Conservation (phyloP, 2,329 filamentous ascomycete species). For the Exophiala aquamarina region DNA sequence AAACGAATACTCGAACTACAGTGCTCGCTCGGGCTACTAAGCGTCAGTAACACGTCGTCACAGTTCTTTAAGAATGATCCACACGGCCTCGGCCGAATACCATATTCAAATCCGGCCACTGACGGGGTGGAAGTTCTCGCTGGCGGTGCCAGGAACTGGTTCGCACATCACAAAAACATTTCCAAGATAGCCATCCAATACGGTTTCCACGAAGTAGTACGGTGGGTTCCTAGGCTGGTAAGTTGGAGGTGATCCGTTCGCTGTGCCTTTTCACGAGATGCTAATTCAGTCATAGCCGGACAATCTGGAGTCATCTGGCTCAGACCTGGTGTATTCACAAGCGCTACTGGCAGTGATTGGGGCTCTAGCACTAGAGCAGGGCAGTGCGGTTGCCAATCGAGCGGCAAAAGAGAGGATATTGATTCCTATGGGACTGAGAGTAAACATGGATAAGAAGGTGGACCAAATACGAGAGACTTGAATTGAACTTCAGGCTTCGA, state of each 20-base stretch:
- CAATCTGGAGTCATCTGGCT: slow-evolving; percentile 70
- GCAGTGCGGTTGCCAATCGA: slow-evolving; percentile 72
- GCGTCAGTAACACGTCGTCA: slow-evolving; percentile 39
- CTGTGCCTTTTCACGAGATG: background rate
- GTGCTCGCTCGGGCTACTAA: slow-evolving; percentile 62
- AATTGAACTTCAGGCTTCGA: slow-evolving; percentile 10
- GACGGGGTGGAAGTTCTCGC: slow-evolving; percentile 73
- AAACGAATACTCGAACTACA: slow-evolving; percentile 66
- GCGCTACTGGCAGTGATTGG: slow-evolving; percentile 84
- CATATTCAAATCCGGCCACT: slow-evolving; percentile 70
- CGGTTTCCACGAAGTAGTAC: slow-evolving; percentile 71
- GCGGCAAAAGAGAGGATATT: slow-evolving; percentile 77
- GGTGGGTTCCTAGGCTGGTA: slow-evolving; percentile 88
- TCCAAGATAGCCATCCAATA: slow-evolving; percentile 67
- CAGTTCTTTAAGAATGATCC: slow-evolving; percentile 32
- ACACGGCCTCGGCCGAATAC: slow-evolving; percentile 57
- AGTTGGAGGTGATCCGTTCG: slow-evolving; percentile 31
- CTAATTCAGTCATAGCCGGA: slow-evolving; percentile 40
- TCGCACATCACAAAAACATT: slow-evolving; percentile 66
- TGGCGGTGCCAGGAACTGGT: slow-evolving; percentile 56
- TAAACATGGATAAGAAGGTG: slow-evolving; percentile 24
- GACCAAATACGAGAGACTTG: too few species aligned
- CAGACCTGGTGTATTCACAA: slow-evolving; percentile 71
- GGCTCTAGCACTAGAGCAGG: slow-evolving; percentile 84
- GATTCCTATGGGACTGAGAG: slow-evolving; percentile 45